Base-by-base conservation (phyloP, 139 green algal species). In the Tetraselmis chui region DNA sequence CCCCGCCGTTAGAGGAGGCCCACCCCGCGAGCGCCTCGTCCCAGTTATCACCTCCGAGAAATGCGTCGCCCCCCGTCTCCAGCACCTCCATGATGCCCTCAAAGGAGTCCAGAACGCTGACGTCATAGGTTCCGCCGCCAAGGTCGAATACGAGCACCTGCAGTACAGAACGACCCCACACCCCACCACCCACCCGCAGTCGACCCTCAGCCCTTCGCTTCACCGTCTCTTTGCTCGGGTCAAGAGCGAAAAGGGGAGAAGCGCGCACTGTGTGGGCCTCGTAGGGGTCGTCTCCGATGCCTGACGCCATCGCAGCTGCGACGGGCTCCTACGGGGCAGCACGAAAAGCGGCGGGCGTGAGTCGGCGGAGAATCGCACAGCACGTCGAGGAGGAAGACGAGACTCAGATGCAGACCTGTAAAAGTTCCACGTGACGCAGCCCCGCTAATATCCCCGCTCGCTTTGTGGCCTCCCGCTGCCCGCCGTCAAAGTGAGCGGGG, bases 111-210 rank as follows among this genome's bases (percentile, higher is more conserved):
- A 97, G 81, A 1, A 97, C n/a, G 28, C 32, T 77, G 87, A 89
- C 79, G 76, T 97, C 94, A 75, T 91, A 89, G 0, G 94, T 97
- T 31, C 94, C 94, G 2, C 94, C 94, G 0, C 94, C 94, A 30
- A 97, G 83, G 82, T 97, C 94, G 83, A 96, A 91, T 76, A 97
- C 94, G n/a, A 97, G 89, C 76, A 97, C 45, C 45, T 67, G 45
- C 5, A 67, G 18, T 67, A 67, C 45, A n/a, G n/a, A n/a, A n/a
- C n/a, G n/a, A n/a, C n/a, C n/a, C n/a, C n/a, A n/a, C n/a, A n/a
- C n/a, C n/a, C n/a, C n/a, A n/a, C n/a, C n/a, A n/a, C n/a, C n/a
- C n/a, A n/a, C n/a, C n/a, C n/a, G n/a, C n/a, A n/a, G n/a, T n/a
- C n/a, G n/a, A n/a, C n/a, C n/a, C n/a, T n/a, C n/a, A n/a, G n/a